Percentiles rank a stretch among this genome's conserved stretches.
Evolutionary conservation across 2,329 filamentous ascomycete genomes (phyloP).

Genomic region (Sphaerulina vaccinii): DNA sequence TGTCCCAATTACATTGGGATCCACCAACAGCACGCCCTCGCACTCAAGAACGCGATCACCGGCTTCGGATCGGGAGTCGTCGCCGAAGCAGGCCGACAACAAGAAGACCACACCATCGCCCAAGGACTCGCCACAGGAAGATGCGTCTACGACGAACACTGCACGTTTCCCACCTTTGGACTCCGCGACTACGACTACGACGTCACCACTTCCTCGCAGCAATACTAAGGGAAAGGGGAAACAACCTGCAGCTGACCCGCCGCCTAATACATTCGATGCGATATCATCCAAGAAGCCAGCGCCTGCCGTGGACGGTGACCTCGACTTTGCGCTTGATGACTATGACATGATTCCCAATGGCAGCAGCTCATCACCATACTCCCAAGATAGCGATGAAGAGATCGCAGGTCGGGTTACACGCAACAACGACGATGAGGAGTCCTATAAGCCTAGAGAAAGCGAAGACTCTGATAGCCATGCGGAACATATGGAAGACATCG

Average conservation of each 20-base stretch:
- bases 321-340: conserved; percentile 34
- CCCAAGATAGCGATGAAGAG: conserved; percentile 17
- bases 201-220: conserved; percentile 4
- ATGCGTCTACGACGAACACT: background rate
- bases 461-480: conserved; percentile 24
- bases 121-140: conserved; percentile 7
- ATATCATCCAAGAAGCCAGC: background rate
- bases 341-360: conserved; percentile 17
- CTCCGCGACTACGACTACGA: conserved; percentile 9
- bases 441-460: conserved; percentile 24
- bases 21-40: conserved; percentile 32
- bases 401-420: conserved; percentile 20
- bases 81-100: background rate
- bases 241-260: background rate
- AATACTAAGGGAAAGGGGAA: conserved; percentile 7
- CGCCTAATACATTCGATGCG: background rate
- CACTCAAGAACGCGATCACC: conserved; percentile 32
- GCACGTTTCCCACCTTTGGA: conserved; percentile 9
- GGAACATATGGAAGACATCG: conserved; percentile 28
- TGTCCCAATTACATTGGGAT: conserved; percentile 29
- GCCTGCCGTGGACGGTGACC: conserved; percentile 33
- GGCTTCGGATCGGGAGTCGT: conserved; percentile 4
- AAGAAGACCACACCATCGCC: background rate
- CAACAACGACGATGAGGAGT: conserved; percentile 17
- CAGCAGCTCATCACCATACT: background rate